These are phyloP conservation scores for Tolypocladium cylindrosporum DNA, from an alignment of 2,329 filamentous ascomycete genomes.

Conservation along the genomic window DNA sequence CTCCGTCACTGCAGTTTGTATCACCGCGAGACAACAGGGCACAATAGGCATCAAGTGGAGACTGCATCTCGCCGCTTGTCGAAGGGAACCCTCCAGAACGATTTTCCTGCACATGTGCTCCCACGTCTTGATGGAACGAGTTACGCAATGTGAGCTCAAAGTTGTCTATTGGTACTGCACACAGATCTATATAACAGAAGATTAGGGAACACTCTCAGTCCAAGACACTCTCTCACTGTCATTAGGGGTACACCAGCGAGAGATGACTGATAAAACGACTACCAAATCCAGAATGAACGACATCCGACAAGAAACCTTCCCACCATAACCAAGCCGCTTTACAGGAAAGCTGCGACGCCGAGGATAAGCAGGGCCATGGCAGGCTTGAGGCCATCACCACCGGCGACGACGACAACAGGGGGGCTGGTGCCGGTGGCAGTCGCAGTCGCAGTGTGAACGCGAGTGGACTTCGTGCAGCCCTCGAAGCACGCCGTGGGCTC, in stretches of 20 bases:
- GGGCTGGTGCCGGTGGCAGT: conserved; percentile 1
- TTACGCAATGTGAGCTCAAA: not conserved
- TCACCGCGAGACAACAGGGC: too few species aligned
- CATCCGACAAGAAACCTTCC: not conserved
- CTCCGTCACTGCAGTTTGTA: too few species aligned
- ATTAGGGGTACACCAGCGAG: not conserved
- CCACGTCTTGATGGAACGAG: not conserved
- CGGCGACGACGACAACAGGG: conserved; percentile 8
- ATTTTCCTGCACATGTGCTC: not conserved
- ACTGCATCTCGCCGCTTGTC: too few species aligned
- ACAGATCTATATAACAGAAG: not conserved
- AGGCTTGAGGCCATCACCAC: conserved; percentile 11
- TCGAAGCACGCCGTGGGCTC: not conserved
- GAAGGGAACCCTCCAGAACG: not conserved
- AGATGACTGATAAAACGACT: not conserved
- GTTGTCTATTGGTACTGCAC: not conserved
- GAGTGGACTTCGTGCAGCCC: conserved; percentile 1
- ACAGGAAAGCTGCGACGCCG: conserved; percentile 15
- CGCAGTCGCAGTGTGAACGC: not conserved
- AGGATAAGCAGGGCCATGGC: conserved; percentile 12
- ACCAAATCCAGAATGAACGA: not conserved
- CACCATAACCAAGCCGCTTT: not conserved
- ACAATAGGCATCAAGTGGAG: too few species aligned
- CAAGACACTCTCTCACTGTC: not conserved
- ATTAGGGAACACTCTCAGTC: not conserved